Percentiles rank a stretch among this genome's conserved stretches.
These are phyloP conservation scores for Lolium perenne DNA, from an alignment of 176 grass and related monocot species.

Conservation along the genomic window DNA sequence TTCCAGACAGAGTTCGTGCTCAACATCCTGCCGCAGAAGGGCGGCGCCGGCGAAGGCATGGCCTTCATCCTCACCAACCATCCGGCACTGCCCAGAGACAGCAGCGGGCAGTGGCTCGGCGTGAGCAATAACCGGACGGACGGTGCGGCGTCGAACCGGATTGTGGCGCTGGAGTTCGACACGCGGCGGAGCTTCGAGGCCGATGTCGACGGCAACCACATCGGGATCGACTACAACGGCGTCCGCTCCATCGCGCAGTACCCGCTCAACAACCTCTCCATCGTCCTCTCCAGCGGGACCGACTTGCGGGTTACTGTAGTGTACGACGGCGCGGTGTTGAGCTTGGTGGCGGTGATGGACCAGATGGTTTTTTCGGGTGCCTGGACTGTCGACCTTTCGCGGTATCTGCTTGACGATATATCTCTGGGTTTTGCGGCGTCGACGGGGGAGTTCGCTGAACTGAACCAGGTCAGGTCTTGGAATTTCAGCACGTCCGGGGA, in stretches of 20 bases:
- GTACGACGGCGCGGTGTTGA: slow-evolving; percentile 24
- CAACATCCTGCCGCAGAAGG: slow-evolving; percentile 49
- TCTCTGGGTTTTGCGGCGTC: slow-evolving; percentile 30
- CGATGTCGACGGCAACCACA: slow-evolving; percentile 52
- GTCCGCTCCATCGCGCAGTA: not conserved
- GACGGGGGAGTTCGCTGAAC: slow-evolving; percentile 29
- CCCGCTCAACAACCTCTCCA: slow-evolving; percentile 44
- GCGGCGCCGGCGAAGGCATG: slow-evolving; percentile 49
- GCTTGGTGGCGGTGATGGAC: not conserved
- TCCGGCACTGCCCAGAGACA: slow-evolving; percentile 31
- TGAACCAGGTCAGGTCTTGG: slow-evolving; percentile 45
- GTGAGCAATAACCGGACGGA: slow-evolving; percentile 27
- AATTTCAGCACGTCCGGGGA: slow-evolving; percentile 32
- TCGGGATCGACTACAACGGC: slow-evolving; percentile 56
- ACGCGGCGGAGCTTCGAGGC: slow-evolving; percentile 48
- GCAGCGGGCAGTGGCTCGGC: slow-evolving; percentile 65
- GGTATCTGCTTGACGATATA: slow-evolving; percentile 27
- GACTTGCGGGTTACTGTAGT: not conserved
- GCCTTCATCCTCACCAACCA: slow-evolving; percentile 61
- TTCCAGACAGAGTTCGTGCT: slow-evolving; percentile 49
- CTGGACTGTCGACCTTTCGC: not conserved
- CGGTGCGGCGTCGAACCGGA: slow-evolving; percentile 18
- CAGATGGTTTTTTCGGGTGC: rapidly evolving
- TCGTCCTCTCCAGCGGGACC: slow-evolving; percentile 31
- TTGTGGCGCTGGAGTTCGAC: slow-evolving; percentile 62